Evolutionary conservation across 176 grass and related monocot genomes (phyloP).

Genomic region (Ampelocalamus luodianensis): DNA sequence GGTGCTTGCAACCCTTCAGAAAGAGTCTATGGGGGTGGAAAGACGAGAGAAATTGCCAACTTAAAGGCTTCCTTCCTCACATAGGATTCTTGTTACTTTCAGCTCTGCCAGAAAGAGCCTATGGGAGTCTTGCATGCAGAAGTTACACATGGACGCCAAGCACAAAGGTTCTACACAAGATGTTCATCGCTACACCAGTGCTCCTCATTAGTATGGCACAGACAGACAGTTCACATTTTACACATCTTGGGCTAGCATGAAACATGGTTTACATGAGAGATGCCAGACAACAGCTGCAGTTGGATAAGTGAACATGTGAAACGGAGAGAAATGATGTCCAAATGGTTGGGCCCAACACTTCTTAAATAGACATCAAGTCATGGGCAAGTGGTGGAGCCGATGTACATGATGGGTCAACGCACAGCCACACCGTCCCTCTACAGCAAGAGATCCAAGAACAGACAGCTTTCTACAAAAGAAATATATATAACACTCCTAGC

Average conservation of each 20-base stretch:
- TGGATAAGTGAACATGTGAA: slow-evolving; percentile 26
- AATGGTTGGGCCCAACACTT: slow-evolving; percentile 35
- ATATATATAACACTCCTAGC: no score
- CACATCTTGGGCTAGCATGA: background rate
- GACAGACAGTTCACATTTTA: background rate
- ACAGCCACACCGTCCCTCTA: background rate
- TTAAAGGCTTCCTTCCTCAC: background rate
- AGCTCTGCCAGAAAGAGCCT: background rate
- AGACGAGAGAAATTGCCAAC: no score
- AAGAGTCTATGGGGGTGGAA: background rate
- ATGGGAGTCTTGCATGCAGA: slow-evolving; percentile 8
- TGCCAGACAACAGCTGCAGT: background rate
- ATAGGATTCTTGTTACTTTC: slow-evolving; percentile 34
- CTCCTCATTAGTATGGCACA: background rate
- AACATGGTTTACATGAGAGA: background rate
- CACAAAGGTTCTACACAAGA: background rate
- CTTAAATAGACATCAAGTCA: slow-evolving; percentile 37
- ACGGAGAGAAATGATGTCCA: slow-evolving; percentile 22
- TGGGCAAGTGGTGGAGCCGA: slow-evolving; percentile 38
- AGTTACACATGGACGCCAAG: slow-evolving; percentile 12
- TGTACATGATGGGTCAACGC: slow-evolving; percentile 39
- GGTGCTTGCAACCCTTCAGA: background rate
- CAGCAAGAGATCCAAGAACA: slow-evolving; percentile 28
- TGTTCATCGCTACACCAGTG: background rate
- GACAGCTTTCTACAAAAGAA: no score